These are phyloP conservation scores for Russula vinacea DNA, from an alignment of 768 basidiomycete species.

Conservation along the genomic window DNA sequence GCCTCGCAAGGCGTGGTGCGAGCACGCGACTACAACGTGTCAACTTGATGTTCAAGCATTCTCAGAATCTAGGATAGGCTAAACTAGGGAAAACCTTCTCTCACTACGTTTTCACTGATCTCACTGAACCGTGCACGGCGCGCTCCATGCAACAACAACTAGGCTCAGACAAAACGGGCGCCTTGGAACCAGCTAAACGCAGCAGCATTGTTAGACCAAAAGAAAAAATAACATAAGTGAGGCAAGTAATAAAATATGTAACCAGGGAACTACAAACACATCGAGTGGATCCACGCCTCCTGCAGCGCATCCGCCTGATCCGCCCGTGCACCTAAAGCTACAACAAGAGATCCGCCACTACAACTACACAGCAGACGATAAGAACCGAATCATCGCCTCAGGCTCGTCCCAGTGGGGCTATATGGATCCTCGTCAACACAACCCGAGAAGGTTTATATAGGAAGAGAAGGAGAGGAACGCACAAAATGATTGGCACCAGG, in stretches of 20 bases:
- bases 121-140: too few relatives aligned
- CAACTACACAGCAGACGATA: constrained; percentile 18
- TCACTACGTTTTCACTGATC: too few relatives aligned
- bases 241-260: not conserved
- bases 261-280: not conserved
- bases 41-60: too few relatives aligned
- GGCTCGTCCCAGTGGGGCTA: constrained; percentile 29
- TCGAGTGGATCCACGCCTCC: not conserved
- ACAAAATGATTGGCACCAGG: constrained; percentile 30
- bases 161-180: too few relatives aligned
- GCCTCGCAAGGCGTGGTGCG: too few relatives aligned
- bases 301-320: not conserved
- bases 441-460: too few relatives aligned
- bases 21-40: too few relatives aligned
- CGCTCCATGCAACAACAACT: too few relatives aligned
- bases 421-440: not conserved
- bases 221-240: not conserved
- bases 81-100: too few relatives aligned
- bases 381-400: constrained; percentile 22
- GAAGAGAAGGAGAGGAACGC: not conserved
- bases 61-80: too few relatives aligned
- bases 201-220: too few relatives aligned
- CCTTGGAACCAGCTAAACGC: too few relatives aligned
- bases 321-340: not conserved
- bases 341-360: not conserved